Percentiles rank a stretch among this genome's conserved stretches.
These are phyloP conservation scores for Sporothrix dimorphospora DNA, from an alignment of 2,329 filamentous ascomycete species.

Conservation along the genomic window DNA sequence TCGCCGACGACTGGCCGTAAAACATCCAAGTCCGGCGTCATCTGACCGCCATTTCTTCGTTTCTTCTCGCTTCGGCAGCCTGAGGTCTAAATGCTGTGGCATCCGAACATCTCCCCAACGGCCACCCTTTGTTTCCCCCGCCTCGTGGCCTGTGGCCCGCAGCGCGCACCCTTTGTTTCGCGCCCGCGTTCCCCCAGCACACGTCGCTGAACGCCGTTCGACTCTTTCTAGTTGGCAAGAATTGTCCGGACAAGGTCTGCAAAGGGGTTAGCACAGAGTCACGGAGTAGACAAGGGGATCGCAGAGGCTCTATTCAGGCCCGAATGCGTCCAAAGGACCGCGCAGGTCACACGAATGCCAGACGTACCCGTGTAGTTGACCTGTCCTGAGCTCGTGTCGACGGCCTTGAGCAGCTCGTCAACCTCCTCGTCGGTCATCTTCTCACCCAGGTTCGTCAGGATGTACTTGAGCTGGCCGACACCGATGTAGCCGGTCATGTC, in stretches of 20 bases:
- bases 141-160: neutral
- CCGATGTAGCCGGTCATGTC: conserved; percentile 98
- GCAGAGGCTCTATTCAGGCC: neutral
- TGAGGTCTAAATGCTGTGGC: neutral
- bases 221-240: conserved; percentile 69
- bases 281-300: neutral
- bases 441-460: conserved; percentile 96
- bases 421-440: conserved; percentile 99
- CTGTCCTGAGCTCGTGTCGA: conserved; percentile 93
- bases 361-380: conserved; percentile 91
- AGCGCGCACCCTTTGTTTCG: neutral
- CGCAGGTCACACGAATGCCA: neutral
- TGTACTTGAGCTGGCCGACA: conserved; percentile 96
- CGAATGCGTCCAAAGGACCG: neutral
- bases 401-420: conserved; percentile 96
- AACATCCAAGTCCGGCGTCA: conserved; percentile 19
- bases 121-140: neutral
- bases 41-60: neutral
- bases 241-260: conserved; percentile 83
- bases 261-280: neutral
- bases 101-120: neutral
- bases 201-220: neutral
- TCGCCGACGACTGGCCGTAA: neutral
- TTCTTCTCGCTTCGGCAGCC: neutral
- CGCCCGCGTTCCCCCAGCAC: neutral